These are phyloP conservation scores for Geopyxis carbonaria DNA, from an alignment of 495 filamentous ascomycete species.

Conservation along the genomic window DNA sequence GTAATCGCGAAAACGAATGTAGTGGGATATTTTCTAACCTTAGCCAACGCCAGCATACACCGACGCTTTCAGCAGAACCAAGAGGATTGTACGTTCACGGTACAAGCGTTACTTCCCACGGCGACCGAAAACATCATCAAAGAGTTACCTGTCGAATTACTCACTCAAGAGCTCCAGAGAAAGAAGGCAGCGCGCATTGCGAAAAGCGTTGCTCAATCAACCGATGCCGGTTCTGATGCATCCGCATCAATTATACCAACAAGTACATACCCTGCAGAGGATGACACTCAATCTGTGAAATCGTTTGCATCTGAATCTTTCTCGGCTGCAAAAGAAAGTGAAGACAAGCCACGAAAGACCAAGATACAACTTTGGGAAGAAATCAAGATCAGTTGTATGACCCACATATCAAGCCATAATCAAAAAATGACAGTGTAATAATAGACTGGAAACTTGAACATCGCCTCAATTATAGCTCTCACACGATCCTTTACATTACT, in stretches of 20 bases:
- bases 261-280: constrained; percentile 4
- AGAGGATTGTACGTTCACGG: constrained; percentile 95
- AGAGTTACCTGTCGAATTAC: constrained; percentile 71
- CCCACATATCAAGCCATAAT: neutral
- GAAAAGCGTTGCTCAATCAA: constrained; percentile 30
- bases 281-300: constrained; percentile 21
- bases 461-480: too few relatives aligned
- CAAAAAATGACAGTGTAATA: constrained; percentile 7
- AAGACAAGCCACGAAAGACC: constrained; percentile 46
- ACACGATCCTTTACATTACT: constrained; percentile 78
- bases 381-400: constrained; percentile 81
- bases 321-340: constrained; percentile 9
- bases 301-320: constrained; percentile 25
- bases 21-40: neutral
- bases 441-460: too few relatives aligned
- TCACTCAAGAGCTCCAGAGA: constrained; percentile 80
- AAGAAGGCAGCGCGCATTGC: constrained; percentile 68
- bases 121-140: constrained; percentile 76
- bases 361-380: constrained; percentile 96
- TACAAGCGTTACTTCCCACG: constrained; percentile 83
- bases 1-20: constrained; percentile 46
- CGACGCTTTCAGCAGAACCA: constrained; percentile 97
- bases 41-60: constrained; percentile 42
- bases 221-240: constrained; percentile 13
- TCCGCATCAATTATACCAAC: constrained; percentile 6